Evolutionary conservation across 1,284 basidiomycete species (phyloP), one percentile per base, ranked within the genome.

Genomic region (Entoloma clypeatum): DNA sequence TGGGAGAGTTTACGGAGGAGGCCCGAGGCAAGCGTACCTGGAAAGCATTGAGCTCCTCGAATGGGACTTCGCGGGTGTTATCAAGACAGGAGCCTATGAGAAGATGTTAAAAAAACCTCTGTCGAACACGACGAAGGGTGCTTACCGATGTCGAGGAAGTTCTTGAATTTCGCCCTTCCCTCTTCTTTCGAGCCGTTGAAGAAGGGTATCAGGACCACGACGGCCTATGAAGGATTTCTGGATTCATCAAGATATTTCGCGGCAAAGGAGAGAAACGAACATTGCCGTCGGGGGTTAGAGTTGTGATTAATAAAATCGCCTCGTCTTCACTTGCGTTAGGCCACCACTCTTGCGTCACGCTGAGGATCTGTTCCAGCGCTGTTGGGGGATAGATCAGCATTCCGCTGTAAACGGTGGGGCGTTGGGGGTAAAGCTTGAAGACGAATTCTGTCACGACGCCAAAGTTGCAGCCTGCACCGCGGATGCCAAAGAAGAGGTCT

Each of bases 381-480:
- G 61, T 44, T 0, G 57, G 48, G 6, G 62, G 43, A 43, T 62
- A 74, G 13, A 72, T 43, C 7, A 70, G 41, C 16, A 58, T 46
- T 2, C 73, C 74, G 18, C 59, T 57, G 43, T 64, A 74, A 22
- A 77, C 63, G 4, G 65, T 70, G 18, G 52, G 48, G 3, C 66
- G 60, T 57, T 80, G 74, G 14, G 66, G 63, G 57, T 77, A 64
- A n/a, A 79, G 57, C 30, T 56, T 56, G 43, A 75, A 63, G 0
- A 74, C 70, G 43, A 81, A 78, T 32, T 71, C 62, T 3, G 74
- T 77, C 13, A 72, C 69, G 11, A 78, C 65, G 9, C 79, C 79
- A 53, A 79, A 79, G 53, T 77, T 80, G 41, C 60, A 65, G 7
- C 79, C 79, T 9, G 69, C 77, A 5, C 77, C 78, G 10, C 79